Evolutionary conservation across 768 basidiomycete genomes (phyloP), one percentile per base, ranked within the genome.

Genomic region (Kwoniella heveanensis): DNA sequence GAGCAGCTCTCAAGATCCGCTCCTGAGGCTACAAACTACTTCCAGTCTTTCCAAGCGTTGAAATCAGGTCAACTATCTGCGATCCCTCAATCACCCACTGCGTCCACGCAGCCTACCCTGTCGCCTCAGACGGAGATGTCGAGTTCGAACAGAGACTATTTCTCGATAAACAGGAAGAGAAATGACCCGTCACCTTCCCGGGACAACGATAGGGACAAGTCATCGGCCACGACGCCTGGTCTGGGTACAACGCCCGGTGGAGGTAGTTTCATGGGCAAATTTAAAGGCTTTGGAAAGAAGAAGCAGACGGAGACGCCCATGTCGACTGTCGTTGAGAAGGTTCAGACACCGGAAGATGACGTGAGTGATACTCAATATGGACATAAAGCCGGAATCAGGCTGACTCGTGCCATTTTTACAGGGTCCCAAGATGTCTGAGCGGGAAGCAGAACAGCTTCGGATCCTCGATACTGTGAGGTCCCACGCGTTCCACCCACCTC

Each of bases 221-320:
- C 25, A 24, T 32, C 30, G 17, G 46, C 50, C 6, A 24, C 64
- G 5, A 24, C 64, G 5, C 44, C 83, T 1, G 48, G 60, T 5
- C 36, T 63, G 10, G 62, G 52, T 19, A 65, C 60, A 2, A 74
- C 72, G 0, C 72, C 74, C 17, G 72, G 82, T 27, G 82, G 83
- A 25, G 57, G 60, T 5, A 53, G 29, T 29, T 79, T 93, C 57
- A 93, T 94, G 85, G 90, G 91, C 0, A 85, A 89, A 65, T 79
- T 93, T 62, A 90, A 88, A 77, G 87, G 82, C 57, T 85, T 93
- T 65, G 78, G 78, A 50, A 73, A 70, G 53, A 74, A 77, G 51
- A 72, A 76, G 66, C 61, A 57, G 47, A 47, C 54, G 36, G 68
- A 69, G 49, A 57, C 58, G 24, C 57, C 60, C 3, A 72, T 74